phyloP scores from a whole-genome alignment of 306 rosid species.

The Alnus rubra region DNA sequence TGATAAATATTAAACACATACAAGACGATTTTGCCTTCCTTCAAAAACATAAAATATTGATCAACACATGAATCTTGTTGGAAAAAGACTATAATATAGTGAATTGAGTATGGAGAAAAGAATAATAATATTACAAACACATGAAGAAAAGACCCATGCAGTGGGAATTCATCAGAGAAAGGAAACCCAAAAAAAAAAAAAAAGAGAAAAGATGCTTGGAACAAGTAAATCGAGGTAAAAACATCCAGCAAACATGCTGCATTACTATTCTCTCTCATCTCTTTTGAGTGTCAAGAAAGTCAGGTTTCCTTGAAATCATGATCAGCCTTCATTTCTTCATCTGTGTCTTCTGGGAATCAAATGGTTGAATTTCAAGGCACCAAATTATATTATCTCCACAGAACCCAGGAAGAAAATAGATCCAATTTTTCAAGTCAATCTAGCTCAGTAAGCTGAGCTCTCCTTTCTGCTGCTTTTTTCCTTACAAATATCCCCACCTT shows the following conservation, averaged over 20 bases:
- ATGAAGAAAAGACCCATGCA: neutral
- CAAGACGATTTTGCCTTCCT: neutral
- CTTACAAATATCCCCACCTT: slow-evolving; percentile 84
- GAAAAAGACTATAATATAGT: neutral
- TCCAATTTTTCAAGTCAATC: slow-evolving; percentile 40
- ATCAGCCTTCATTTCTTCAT: neutral
- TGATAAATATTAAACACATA: neutral
- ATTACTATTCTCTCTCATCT: neutral
- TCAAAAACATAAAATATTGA: neutral
- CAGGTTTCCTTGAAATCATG: neutral
- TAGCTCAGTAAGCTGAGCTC: slow-evolving; percentile 84
- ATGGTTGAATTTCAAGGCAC: neutral
- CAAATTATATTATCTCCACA: neutral
- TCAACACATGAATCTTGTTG: neutral
- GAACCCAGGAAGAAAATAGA: neutral
- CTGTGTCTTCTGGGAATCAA: neutral
- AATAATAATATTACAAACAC: neutral
- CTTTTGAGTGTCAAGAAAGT: neutral
- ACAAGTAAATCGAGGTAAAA: neutral
- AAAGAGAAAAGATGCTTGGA: neutral
- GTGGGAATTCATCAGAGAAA: neutral
- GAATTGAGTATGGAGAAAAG: neutral
- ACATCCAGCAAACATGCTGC: neutral
- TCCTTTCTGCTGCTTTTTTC: slow-evolving; percentile 73
- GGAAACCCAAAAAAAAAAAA: neutral